Base-by-base conservation (phyloP, 345 rosid species). In the Murraya paniculata region DNA sequence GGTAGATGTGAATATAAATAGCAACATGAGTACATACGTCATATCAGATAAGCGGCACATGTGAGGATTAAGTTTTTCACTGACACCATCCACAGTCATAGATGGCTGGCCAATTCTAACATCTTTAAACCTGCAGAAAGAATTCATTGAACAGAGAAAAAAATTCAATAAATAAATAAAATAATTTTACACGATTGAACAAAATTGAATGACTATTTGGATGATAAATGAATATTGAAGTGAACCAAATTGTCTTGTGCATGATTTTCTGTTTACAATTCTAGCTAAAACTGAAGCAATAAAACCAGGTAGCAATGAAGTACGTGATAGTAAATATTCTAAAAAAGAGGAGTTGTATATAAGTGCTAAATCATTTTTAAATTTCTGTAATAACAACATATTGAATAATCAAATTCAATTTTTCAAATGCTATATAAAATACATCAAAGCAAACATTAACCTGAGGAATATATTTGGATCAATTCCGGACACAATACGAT, bases 11-110 rank as follows among this genome's bases (percentile, higher is more conserved):
- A 24, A 27, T 28, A 38, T 16, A 27, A 61, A 45, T 19, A 41
- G 22, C 6, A n/a, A 77, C 65, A 79, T 4, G 35, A 33, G 31
- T 30, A 81, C 86, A 75, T 86, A 92, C 97, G 99, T 95, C 83
- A 79, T 83, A 56, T 92, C 99, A 19, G 94, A 86, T 83, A 95
- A 82, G 50, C 97, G 97, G 77, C 99, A 93, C 83, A 80, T 85
- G 74, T 93, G 98, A 13, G 98, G 99, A 79, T 66, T 82, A 53
- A 93, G 80, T 39, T 64, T 50, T 58, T 88, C 90, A 18, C 57
- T 57, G 39, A 84, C 72, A 56, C 78, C 85, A 64, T 81, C 73
- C 30, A 71, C 61, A 7, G 82, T n/a, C 68, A 88, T 61, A 2
- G 88, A 83, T 28, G 99, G 97, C 41, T 75, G 83, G 58, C 97